A percentile compares a stretch with the other conserved stretches of the same genome.
phyloP scores from a whole-genome alignment of 1,284 basidiomycete genomes.

The Cutaneotrichosporon sp. region DNA sequence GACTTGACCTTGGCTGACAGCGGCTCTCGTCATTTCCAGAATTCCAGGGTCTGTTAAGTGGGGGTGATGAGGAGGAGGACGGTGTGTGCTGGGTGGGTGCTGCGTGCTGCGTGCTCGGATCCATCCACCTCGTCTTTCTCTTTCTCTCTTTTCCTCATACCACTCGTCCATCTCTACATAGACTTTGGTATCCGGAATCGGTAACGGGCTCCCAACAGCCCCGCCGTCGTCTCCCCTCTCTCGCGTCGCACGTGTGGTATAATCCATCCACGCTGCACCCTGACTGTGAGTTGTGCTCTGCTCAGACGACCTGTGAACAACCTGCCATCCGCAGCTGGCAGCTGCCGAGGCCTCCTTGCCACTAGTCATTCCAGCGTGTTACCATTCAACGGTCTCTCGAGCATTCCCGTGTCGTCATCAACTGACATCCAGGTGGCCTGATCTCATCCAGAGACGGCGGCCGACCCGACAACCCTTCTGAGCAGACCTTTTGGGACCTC shows the following conservation, averaged over 20 bases:
- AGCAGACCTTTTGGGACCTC: slow-evolving; percentile 5
- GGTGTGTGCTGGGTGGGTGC: no score
- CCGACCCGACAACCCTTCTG: slow-evolving; percentile 14
- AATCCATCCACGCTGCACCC: slow-evolving; percentile 1
- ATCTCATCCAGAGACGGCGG: slow-evolving; percentile 9
- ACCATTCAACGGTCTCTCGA: background rate
- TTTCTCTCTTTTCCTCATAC: slow-evolving; percentile 2
- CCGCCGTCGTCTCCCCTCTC: slow-evolving; percentile 6
- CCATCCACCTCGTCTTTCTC: background rate
- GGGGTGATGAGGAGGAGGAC: no score
- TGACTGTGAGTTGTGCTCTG: background rate
- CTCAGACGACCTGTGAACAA: no score
- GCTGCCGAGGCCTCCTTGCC: no score
- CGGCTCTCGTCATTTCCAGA: no score
- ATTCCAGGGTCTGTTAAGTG: no score
- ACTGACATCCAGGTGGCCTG: slow-evolving; percentile 1
- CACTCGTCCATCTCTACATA: slow-evolving; percentile 4
- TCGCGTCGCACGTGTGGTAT: slow-evolving; percentile 6
- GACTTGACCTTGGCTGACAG: no score
- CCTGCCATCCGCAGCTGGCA: no score
- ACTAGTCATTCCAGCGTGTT: no score
- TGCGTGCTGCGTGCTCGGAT: background rate
- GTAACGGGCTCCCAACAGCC: slow-evolving; percentile 6
- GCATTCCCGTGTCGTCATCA: background rate
- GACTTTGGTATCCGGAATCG: slow-evolving; percentile 7